Evolutionary conservation across 768 basidiomycete genomes (phyloP).

Genomic region (Gymnopilus dilepis): DNA sequence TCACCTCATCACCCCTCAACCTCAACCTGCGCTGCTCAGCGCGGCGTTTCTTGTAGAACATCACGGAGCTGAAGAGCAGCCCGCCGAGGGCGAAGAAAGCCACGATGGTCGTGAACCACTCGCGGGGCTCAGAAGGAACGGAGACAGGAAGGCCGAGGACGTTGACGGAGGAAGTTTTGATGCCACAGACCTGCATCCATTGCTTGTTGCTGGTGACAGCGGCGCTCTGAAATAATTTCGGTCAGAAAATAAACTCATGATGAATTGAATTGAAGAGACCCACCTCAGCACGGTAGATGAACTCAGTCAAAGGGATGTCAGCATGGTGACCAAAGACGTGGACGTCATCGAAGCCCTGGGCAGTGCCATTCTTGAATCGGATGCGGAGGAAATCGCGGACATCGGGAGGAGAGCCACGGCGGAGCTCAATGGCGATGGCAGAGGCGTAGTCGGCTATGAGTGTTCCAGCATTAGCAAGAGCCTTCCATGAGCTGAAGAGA

Average conservation of each 20-base stretch:
- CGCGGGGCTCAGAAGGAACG: slow-evolving; percentile 29
- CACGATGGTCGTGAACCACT: slow-evolving; percentile 41
- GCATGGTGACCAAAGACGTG: slow-evolving; percentile 76
- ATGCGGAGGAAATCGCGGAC: slow-evolving; percentile 82
- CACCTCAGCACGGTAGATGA: slow-evolving; percentile 84
- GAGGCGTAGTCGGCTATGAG: slow-evolving; percentile 71
- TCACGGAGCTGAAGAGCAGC: slow-evolving; percentile 40
- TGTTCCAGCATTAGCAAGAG: slow-evolving; percentile 1
- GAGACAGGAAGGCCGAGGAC: slow-evolving; percentile 27
- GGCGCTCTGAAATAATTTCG: slow-evolving; percentile 40
- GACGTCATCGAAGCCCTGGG: slow-evolving; percentile 63
- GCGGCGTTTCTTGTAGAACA: slow-evolving; percentile 45
- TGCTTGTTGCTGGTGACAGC: slow-evolving; percentile 61
- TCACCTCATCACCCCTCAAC: slow-evolving; percentile 56
- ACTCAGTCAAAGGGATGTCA: slow-evolving; percentile 84
- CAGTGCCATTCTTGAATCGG: slow-evolving; percentile 86
- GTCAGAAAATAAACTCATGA: neutral
- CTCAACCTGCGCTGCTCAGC: slow-evolving; percentile 44
- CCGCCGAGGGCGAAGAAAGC: slow-evolving; percentile 44
- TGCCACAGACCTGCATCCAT: slow-evolving; percentile 54
- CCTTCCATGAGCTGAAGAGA: neutral
- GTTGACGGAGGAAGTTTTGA: slow-evolving; percentile 30
- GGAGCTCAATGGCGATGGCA: slow-evolving; percentile 79
- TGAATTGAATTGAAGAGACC: slow-evolving; percentile 16
- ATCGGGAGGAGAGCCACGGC: slow-evolving; percentile 75